Evolutionary conservation across 495 filamentous ascomycete genomes (phyloP).

Genomic region (Margaritispora aquatica): DNA sequence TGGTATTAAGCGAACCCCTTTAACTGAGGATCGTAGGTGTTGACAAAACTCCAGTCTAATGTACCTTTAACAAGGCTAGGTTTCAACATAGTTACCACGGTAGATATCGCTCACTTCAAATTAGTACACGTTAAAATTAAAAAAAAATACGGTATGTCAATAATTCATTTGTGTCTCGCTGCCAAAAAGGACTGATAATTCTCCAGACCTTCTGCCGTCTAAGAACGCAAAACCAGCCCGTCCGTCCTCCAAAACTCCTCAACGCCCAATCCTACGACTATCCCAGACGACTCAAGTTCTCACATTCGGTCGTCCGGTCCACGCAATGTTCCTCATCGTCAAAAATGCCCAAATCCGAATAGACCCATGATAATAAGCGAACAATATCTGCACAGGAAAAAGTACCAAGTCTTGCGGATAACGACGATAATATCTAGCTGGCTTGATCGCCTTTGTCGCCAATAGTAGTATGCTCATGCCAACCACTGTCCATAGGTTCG

Average conservation of each 20-base stretch:
- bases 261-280: too few relatives aligned
- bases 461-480: background rate
- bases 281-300: background rate
- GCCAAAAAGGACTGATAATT: too few relatives aligned
- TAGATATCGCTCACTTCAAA: too few relatives aligned
- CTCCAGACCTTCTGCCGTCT: too few relatives aligned
- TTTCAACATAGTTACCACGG: too few relatives aligned
- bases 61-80: too few relatives aligned
- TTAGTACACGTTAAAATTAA: too few relatives aligned
- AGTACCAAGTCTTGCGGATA: conserved; percentile 49
- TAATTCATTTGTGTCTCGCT: too few relatives aligned
- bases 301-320: background rate
- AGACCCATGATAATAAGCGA: conserved; percentile 54
- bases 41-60: too few relatives aligned
- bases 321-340: conserved; percentile 26
- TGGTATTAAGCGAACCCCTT: background rate
- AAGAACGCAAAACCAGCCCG: too few relatives aligned
- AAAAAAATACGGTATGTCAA: too few relatives aligned
- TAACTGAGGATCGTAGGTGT: background rate
- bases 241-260: too few relatives aligned
- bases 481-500: background rate
- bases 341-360: conserved; percentile 57
- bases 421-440: conserved; percentile 47
- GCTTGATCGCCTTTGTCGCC: conserved; percentile 50
- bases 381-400: conserved; percentile 48